phyloP scores from a whole-genome alignment of 2,329 filamentous ascomycete genomes.

The Pseudocercospora macadamiae region DNA sequence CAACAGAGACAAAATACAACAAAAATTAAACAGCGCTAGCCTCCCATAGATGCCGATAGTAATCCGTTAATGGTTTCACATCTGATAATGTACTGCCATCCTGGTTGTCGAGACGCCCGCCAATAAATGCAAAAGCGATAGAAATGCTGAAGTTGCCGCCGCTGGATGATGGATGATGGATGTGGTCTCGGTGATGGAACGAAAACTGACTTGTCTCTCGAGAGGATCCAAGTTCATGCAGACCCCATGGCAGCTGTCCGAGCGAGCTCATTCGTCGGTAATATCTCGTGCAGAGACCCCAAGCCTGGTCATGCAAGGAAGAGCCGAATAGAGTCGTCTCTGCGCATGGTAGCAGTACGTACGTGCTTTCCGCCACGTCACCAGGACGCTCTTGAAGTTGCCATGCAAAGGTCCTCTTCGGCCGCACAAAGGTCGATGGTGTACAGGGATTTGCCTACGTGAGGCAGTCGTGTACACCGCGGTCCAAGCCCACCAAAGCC shows the following conservation, averaged over 20 bases:
- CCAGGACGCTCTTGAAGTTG: neutral
- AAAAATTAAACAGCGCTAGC: slow-evolving; percentile 8
- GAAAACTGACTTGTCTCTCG: neutral
- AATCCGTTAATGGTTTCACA: neutral
- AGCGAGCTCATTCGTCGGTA: neutral
- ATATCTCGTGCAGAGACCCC: neutral
- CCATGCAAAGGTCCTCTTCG: neutral
- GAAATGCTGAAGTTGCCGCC: neutral
- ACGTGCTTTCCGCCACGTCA: neutral
- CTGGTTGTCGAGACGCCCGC: slow-evolving; percentile 2
- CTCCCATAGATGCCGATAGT: slow-evolving; percentile 1
- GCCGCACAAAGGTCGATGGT: no score
- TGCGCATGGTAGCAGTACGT: neutral
- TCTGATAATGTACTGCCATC: slow-evolving; percentile 1
- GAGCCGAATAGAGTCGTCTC: neutral
- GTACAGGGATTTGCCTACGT: no score
- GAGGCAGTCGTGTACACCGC: no score
- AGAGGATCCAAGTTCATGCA: neutral
- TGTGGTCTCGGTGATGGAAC: neutral
- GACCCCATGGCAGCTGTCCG: neutral
- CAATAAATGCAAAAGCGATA: neutral
- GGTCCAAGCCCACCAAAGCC: no score
- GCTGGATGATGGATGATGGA: neutral
- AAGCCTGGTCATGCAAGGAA: no score
- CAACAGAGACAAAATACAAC: slow-evolving; percentile 1